Evolutionary conservation across 2,329 filamentous ascomycete genomes (phyloP).

Genomic region (Sodiomyces alkalinus): DNA sequence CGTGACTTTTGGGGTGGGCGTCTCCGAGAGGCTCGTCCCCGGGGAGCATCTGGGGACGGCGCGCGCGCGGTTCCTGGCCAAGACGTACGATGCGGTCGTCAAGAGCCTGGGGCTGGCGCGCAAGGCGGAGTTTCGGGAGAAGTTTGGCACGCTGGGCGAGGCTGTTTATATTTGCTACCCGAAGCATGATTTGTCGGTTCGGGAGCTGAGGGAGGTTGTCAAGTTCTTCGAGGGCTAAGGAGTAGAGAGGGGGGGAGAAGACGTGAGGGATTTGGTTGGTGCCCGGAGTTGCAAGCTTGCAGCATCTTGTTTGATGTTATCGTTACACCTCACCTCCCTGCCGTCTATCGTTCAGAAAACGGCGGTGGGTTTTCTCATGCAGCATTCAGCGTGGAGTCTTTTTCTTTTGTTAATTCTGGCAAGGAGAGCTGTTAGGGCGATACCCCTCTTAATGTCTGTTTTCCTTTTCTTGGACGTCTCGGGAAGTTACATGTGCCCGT

Average conservation of each 20-base stretch:
- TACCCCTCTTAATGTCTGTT: too few relatives aligned
- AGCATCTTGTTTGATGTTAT: too few relatives aligned
- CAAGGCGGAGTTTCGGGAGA: conserved; percentile 82
- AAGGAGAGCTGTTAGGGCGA: too few relatives aligned
- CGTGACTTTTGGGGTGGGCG: conserved; percentile 81
- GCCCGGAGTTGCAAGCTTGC: too few relatives aligned
- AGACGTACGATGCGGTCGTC: conserved; percentile 69
- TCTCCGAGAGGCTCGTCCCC: conserved; percentile 55
- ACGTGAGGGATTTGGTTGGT: too few relatives aligned
- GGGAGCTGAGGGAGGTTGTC: conserved; percentile 72
- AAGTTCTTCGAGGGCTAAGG: conserved; percentile 63
- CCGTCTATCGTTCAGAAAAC: too few relatives aligned
- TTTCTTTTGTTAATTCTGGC: too few relatives aligned
- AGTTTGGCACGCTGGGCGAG: conserved; percentile 74
- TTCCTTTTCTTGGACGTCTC: too few relatives aligned
- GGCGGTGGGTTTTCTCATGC: too few relatives aligned
- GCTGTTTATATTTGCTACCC: conserved; percentile 85
- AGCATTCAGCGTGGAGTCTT: too few relatives aligned
- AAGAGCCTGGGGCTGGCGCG: conserved; percentile 68
- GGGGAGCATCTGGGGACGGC: conserved; percentile 72
- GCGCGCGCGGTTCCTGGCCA: conserved; percentile 65
- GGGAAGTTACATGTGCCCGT: too few relatives aligned
- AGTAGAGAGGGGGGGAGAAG: background rate
- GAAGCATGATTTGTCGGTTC: conserved; percentile 66
- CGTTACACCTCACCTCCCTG: too few relatives aligned